A percentile compares a stretch with the other conserved stretches of the same genome.
Conservation (phyloP, 192 early-diverging fungal species). For the Backusella circina region DNA sequence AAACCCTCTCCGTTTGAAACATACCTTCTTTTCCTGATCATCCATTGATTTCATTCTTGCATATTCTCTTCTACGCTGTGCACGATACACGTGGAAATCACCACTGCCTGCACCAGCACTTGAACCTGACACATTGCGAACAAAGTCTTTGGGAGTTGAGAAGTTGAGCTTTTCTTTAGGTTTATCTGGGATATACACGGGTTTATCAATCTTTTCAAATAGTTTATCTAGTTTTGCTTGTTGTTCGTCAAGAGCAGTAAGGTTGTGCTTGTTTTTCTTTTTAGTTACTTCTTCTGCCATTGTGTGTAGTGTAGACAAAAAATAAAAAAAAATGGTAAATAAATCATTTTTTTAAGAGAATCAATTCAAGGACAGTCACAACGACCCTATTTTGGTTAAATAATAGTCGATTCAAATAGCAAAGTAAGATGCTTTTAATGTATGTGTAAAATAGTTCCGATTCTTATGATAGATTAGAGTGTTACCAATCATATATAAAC, state of each 20-base stretch:
- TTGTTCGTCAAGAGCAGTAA: constrained; percentile 49
- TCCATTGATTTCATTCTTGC: constrained; percentile 79
- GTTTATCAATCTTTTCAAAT: constrained; percentile 79
- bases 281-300: constrained; percentile 2
- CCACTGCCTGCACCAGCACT: constrained; percentile 95
- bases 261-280: constrained; percentile 40
- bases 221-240: constrained; percentile 64
- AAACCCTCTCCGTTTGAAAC: neutral
- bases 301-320: neutral
- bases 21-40: constrained; percentile 63
- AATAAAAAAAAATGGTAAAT: neutral
- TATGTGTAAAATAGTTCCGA: no score
- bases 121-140: constrained; percentile 88
- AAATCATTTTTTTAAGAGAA: neutral
- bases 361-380: neutral
- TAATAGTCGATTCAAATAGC: no score
- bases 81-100: constrained; percentile 94
- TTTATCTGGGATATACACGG: constrained; percentile 65
- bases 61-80: constrained; percentile 82
- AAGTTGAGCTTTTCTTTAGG: constrained; percentile 38
- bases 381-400: no score
- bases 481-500: no score
- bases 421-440: no score
- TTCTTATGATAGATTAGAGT: no score
- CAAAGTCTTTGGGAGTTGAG: constrained; percentile 79